Evolutionary conservation across 2,329 filamentous ascomycete species (phyloP), one percentile per base, ranked within the genome.

Genomic region (Dactylonectria estremocensis): DNA sequence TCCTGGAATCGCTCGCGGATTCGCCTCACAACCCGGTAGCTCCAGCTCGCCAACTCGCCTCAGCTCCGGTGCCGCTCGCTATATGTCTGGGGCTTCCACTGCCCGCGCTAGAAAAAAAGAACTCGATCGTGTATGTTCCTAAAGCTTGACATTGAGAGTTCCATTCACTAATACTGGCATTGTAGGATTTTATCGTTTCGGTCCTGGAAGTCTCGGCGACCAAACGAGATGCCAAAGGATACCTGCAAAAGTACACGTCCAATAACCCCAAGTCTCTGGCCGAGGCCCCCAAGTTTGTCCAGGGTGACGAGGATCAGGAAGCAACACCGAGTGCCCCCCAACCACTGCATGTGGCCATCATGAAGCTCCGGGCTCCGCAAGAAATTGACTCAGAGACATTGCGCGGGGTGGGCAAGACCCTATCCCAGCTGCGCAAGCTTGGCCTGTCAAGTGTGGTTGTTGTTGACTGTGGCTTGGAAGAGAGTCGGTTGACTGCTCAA

Each of bases 181-280:
- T 33, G 13, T 71, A 95, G 92, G 94, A 97, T 77, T 92, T 97
- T 76, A 91, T 97, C 74, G 87, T 97, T 35, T 95, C 94, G 16
- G 89, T 98, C 3, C 86, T 99, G 35, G 94, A 93, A 76, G 94
- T 95, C 18, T 94, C 95, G 11, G 93, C 95, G 6, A 98, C 95
- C 0, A 97, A 95, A 81, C 91, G 96, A 75, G 96, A 99, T 83
- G 95, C 95, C 54, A 95, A 93, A 80, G 91, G 93, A 43, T 99
- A 98, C 78, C 87, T 99, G 16, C 92, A 96, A 74, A 95, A 94
- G 68, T 97, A 98, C 79, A 91, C 74, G 70, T 76, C 72, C 74
- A 79, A 79, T 55, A 72, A 75, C 6, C 68, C 71, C 49, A 73
- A 77, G 66, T 70, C 76, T 14, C 33, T 72, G 48, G 54, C 63